Evolutionary conservation across 257 asterid species (phyloP), one percentile per base, ranked within the genome.

Genomic region (Solanum tarapatanum): DNA sequence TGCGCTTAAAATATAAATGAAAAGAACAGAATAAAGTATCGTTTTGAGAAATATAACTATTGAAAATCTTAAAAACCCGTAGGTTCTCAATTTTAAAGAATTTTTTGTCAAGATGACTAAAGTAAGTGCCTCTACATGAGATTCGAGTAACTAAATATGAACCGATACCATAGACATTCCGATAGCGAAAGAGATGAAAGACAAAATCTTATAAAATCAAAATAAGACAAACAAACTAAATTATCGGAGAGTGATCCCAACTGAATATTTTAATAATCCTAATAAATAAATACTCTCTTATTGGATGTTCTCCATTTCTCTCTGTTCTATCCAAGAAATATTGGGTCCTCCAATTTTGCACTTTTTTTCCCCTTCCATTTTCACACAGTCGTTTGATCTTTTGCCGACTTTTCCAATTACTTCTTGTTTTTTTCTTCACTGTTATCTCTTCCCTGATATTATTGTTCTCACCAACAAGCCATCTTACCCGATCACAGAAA

Each of bases 291-390:
- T 55, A 45, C 19, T 75, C 51, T 6, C 14, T 39, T 26, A n/a
- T 23, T 2, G 64, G 64, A 1, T 10, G 12, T 13, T 77, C 62
- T 4, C 2, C n/a, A 10, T 7, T 24, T 88, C 86, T 82, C 6
- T 26, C 88, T 80, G 84, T 87, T 90, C 92, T 91, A 91, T 94
- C 94, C 91, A 73, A 35, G 10, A 77, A 87, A 89, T 8, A 51
- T 77, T 89, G 95, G 97, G 94, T 86, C 98, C 98, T 92, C 92
- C 55, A 35, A 35, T 85, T 79, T 66, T 72, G 93, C 95, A 90
- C 95, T 92, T 93, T 69, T 73, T 94, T 91, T 83, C 33, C 88
- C 82, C 87, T 82, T 76, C 64, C 45, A 84, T 84, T 83, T 85
- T 87, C 82, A 74, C 51, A 32, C 28, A 30, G 13, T 37, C 36